Evolutionary conservation across 345 rosid species (phyloP).

Genomic region (Geranium rotundifolium): DNA sequence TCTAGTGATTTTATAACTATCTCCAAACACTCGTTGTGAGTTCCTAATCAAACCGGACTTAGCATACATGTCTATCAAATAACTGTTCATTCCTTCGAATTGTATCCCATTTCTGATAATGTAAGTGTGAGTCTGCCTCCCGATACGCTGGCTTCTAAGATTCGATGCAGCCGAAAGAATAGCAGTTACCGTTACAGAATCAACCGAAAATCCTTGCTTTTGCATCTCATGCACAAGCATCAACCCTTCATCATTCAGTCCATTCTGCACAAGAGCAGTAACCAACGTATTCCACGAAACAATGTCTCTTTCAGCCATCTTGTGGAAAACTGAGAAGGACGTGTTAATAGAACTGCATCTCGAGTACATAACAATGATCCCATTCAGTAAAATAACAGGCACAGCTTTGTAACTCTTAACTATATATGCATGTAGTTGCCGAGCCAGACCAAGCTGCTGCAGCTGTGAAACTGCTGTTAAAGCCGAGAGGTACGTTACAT

Average conservation of each 20-base stretch:
- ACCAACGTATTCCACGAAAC: constrained; percentile 85
- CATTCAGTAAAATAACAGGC: constrained; percentile 42
- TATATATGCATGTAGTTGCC: constrained; percentile 56
- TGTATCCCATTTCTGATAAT: constrained; percentile 53
- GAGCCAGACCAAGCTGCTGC: constrained; percentile 45
- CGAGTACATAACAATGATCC: constrained; percentile 70
- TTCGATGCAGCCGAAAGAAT: constrained; percentile 85
- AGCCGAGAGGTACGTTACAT: constrained; percentile 54
- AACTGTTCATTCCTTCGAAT: constrained; percentile 70
- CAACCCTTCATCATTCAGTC: constrained; percentile 74
- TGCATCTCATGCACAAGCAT: constrained; percentile 80
- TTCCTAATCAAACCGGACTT: constrained; percentile 59
- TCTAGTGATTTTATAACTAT: constrained; percentile 16
- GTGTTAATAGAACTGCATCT: constrained; percentile 55
- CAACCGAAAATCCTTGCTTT: constrained; percentile 50
- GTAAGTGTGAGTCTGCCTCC: constrained; percentile 76
- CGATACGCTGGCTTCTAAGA: constrained; percentile 50
- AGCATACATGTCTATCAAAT: constrained; percentile 79
- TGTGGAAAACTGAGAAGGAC: constrained; percentile 50
- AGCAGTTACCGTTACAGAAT: constrained; percentile 62
- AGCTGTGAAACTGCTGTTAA: constrained; percentile 58
- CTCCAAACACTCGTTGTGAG: constrained; percentile 37
- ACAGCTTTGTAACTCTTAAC: constrained; percentile 40
- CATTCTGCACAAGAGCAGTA: constrained; percentile 75
- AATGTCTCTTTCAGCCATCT: constrained; percentile 63